Percentiles rank a stretch among this genome's conserved stretches.
Conservation (phyloP, 805 yeast species). For the Debaryomyces hansenii region DNA sequence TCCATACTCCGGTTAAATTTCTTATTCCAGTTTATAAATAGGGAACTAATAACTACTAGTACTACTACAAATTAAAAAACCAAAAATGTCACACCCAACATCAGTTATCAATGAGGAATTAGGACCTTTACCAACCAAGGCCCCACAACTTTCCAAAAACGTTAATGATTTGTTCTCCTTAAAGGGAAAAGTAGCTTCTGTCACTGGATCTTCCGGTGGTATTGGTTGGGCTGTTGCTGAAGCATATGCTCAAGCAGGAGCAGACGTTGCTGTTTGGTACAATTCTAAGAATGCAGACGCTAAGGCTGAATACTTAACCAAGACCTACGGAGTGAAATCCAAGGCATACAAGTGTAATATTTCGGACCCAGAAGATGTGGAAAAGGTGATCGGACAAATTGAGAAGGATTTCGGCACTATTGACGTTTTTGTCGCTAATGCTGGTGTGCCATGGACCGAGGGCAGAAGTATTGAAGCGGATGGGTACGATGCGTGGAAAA, state of each 20-base stretch:
- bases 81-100: conserved; percentile 4
- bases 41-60: too few species aligned
- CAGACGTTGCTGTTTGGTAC: conserved; percentile 60
- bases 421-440: conserved; percentile 85
- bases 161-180: conserved; percentile 72
- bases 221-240: conserved; percentile 82
- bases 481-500: conserved; percentile 34
- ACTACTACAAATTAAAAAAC: too few species aligned
- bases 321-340: conserved; percentile 58
- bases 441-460: conserved; percentile 81
- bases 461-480: conserved; percentile 49
- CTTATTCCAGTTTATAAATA: too few species aligned
- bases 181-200: conserved; percentile 78
- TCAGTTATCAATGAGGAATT: conserved; percentile 25
- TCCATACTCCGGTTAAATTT: too few species aligned
- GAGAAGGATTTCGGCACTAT: conserved; percentile 73
- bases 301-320: conserved; percentile 54
- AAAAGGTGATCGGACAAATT: conserved; percentile 48
- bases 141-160: conserved; percentile 51
- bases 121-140: conserved; percentile 51
- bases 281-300: conserved; percentile 56
- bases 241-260: conserved; percentile 86
- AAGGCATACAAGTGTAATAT: conserved; percentile 67
- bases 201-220: conserved; percentile 85
- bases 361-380: conserved; percentile 50